Percentiles rank a stretch among this genome's conserved stretches.
phyloP scores from a whole-genome alignment of 345 rosid genomes.

The Melaleuca quinquenervia region DNA sequence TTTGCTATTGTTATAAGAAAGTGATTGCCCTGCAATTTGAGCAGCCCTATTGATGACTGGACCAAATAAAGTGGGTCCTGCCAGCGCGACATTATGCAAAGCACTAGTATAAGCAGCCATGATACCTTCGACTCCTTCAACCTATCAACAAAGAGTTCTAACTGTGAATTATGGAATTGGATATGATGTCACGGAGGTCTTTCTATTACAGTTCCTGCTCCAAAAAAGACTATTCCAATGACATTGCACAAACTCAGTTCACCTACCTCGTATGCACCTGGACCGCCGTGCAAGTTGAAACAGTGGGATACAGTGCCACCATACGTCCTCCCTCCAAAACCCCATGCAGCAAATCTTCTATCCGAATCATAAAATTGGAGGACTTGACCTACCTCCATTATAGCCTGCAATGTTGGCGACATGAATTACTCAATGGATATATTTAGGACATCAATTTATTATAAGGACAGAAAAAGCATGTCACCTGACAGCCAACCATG shows the following conservation, averaged over 20 bases:
- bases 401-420: constrained; percentile 32
- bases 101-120: constrained; percentile 73
- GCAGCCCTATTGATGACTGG: constrained; percentile 76
- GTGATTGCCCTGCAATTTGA: constrained; percentile 52
- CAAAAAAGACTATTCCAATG: background rate
- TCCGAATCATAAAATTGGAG: constrained; percentile 84
- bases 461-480: background rate
- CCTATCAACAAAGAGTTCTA: constrained; percentile 23
- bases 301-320: constrained; percentile 59
- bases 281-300: constrained; percentile 47
- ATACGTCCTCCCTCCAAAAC: constrained; percentile 72
- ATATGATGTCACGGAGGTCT: background rate
- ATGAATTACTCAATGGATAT: background rate
- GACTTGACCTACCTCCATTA: constrained; percentile 77
- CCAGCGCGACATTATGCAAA: constrained; percentile 74
- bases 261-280: constrained; percentile 49
- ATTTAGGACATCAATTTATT: background rate
- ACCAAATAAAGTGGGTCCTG: constrained; percentile 95
- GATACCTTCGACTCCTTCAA: constrained; percentile 76
- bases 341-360: constrained; percentile 75
- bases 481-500: background rate
- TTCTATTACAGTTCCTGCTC: background rate
- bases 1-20: constrained; percentile 40
- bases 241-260: background rate
- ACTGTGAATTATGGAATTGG: background rate